Conservation (phyloP, 1,284 basidiomycete genomes). For the Termitomyces sp. region DNA sequence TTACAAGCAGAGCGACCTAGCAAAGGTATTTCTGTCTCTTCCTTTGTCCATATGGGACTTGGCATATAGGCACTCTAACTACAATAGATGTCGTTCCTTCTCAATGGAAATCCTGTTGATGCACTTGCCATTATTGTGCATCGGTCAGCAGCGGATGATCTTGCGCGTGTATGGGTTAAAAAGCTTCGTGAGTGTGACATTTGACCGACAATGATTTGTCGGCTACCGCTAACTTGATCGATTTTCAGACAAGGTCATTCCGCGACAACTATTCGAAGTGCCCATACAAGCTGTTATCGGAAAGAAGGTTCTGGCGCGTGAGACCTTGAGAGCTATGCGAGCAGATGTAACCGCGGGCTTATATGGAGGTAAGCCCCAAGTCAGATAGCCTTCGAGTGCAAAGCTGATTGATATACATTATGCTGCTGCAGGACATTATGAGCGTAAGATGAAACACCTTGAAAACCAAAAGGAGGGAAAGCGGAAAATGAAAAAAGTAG, state of each 20-base stretch:
- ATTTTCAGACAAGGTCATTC: conserved; percentile 77
- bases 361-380: conserved; percentile 66
- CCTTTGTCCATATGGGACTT: not conserved
- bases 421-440: conserved; percentile 62
- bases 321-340: conserved; percentile 81
- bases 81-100: conserved; percentile 75
- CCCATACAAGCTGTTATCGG: conserved; percentile 88
- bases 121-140: conserved; percentile 90
- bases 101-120: conserved; percentile 86
- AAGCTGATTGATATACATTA: not conserved
- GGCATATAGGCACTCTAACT: not conserved
- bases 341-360: conserved; percentile 95
- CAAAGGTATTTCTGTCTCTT: conserved; percentile 52
- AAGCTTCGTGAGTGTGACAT: conserved; percentile 69
- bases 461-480: conserved; percentile 93
- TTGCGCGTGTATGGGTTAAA: conserved; percentile 82
- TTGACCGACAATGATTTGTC: not conserved
- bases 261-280: conserved; percentile 91
- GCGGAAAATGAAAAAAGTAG: conserved; percentile 78
- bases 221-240: not conserved
- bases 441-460: conserved; percentile 89
- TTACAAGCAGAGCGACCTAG: conserved; percentile 74
- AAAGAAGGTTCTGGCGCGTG: conserved; percentile 83
- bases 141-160: conserved; percentile 60
- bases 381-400: not conserved